Percentiles rank a stretch among this genome's conserved stretches.
Conservation (phyloP, 2,329 filamentous ascomycete species). For the Xylariaceae sp. region DNA sequence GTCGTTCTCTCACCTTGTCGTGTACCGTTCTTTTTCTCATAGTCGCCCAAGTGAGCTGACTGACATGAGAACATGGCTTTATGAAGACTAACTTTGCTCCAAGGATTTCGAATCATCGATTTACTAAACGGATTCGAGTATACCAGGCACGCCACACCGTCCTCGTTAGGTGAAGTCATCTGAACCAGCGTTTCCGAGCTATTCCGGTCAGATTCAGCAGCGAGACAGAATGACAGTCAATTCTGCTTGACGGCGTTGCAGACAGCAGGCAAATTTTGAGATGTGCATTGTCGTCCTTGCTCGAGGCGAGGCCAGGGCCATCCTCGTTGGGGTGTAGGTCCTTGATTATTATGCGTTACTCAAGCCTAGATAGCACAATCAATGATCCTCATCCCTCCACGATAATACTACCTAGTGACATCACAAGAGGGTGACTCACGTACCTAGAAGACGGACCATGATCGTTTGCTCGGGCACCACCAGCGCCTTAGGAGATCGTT, state of each 20-base stretch:
- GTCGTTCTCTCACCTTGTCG: neutral
- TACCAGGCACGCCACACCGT: neutral
- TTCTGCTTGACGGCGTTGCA: neutral
- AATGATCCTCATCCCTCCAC: conserved; percentile 8
- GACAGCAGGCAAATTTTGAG: conserved; percentile 6
- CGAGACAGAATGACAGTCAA: neutral
- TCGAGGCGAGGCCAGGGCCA: conserved; percentile 4
- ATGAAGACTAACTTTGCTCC: neutral
- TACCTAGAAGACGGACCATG: neutral
- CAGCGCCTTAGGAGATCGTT: neutral
- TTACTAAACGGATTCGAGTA: conserved; percentile 2
- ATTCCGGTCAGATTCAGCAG: neutral
- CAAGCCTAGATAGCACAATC: conserved; percentile 13
- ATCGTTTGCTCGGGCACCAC: neutral
- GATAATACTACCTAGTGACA: neutral
- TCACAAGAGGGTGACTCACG: neutral
- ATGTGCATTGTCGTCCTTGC: conserved; percentile 11
- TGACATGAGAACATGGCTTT: conserved; percentile 2
- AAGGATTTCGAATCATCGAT: conserved; percentile 9
- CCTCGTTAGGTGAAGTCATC: neutral
- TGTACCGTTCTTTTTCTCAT: neutral
- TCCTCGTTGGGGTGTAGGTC: conserved; percentile 10
- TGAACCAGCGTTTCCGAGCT: neutral
- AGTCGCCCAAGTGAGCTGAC: conserved; percentile 11
- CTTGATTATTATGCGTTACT: conserved; percentile 15